Evolutionary conservation across 2,329 filamentous ascomycete species (phyloP).

Genomic region (Cephalotrichum gorgonifer): DNA sequence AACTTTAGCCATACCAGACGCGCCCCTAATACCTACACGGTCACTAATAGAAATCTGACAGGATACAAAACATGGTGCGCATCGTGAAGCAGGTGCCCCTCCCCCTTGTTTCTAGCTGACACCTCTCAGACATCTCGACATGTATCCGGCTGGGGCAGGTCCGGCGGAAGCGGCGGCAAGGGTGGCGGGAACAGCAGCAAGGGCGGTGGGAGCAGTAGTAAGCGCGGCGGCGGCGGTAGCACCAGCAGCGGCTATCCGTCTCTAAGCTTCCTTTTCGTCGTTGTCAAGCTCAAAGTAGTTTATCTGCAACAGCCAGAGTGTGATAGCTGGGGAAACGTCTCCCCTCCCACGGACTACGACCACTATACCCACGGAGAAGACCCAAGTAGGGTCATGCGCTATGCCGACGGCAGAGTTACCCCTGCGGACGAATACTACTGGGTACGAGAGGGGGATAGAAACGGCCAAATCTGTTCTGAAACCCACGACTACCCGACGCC

Average conservation of each 20-base stretch:
- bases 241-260: background rate
- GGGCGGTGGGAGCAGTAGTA: no score
- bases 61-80: no score
- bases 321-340: background rate
- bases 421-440: background rate
- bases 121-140: no score
- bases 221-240: background rate
- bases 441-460: background rate
- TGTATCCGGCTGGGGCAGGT: no score
- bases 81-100: no score
- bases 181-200: background rate
- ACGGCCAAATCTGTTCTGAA: background rate
- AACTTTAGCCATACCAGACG: no score
- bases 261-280: conserved; percentile 26
- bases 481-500: conserved; percentile 2
- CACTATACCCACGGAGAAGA: background rate
- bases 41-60: no score
- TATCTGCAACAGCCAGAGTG: background rate
- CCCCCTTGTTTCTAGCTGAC: no score
- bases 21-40: no score
- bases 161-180: background rate
- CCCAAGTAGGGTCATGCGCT: background rate
- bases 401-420: background rate
- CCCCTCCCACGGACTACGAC: background rate
- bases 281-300: conserved; percentile 21